Evolutionary conservation across 805 yeast species (phyloP).

Genomic region (Lipomyces anomalus): DNA sequence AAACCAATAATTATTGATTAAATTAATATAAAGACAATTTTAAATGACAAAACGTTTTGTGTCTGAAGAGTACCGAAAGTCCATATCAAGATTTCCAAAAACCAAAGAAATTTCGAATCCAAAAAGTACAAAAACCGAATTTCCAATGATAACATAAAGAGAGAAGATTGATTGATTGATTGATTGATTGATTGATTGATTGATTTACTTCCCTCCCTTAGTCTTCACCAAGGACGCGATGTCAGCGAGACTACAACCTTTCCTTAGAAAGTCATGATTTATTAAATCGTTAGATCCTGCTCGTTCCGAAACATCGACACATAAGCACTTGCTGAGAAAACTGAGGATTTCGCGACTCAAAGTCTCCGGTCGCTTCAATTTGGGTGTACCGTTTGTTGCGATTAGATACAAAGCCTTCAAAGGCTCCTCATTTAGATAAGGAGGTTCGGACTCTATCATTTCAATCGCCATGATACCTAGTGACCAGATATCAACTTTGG

Average conservation of each 20-base stretch:
- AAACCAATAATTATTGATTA: too few species aligned
- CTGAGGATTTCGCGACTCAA: constrained; percentile 73
- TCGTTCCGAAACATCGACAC: constrained; percentile 89
- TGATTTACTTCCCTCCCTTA: too few species aligned
- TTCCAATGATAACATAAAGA: neutral
- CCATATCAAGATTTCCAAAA: neutral
- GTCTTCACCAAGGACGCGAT: constrained; percentile 44
- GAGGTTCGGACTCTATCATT: constrained; percentile 99
- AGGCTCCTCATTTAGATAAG: constrained; percentile 93
- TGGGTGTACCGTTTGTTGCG: constrained; percentile 96
- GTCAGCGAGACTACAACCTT: constrained; percentile 47
- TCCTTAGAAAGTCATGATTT: constrained; percentile 60
- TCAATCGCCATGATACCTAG: constrained; percentile 97
- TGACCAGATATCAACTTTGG: constrained; percentile 97
- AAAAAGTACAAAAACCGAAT: neutral
- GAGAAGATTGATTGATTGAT: neutral
- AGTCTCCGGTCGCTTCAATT: constrained; percentile 66
- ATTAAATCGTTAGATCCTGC: constrained; percentile 86
- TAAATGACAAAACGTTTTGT: too few species aligned
- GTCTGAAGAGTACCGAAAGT: neutral
- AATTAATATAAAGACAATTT: too few species aligned
- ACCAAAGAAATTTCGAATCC: neutral
- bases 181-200: too few species aligned
- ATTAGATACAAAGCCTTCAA: constrained; percentile 87
- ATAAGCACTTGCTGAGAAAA: constrained; percentile 82